These are phyloP conservation scores for Periglandula ipomoeae DNA, from an alignment of 2,329 filamentous ascomycete species.

Conservation along the genomic window DNA sequence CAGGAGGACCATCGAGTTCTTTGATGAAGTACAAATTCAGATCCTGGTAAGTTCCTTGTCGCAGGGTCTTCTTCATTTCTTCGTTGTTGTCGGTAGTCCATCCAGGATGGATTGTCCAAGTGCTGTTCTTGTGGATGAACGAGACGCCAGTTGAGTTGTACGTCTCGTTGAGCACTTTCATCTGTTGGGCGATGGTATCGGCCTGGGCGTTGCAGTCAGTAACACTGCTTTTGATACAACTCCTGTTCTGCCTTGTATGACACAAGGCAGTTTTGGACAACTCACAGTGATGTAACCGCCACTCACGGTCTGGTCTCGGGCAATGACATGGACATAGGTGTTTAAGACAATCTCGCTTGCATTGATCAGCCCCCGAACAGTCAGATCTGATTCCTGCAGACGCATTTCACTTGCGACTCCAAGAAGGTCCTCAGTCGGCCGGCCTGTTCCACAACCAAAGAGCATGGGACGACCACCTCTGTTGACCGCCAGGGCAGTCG, in stretches of 20 bases:
- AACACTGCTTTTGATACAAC: background rate
- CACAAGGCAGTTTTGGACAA: too few species aligned
- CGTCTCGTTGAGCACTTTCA: slow-evolving; percentile 33
- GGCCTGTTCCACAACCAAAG: slow-evolving; percentile 2
- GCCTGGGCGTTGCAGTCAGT: background rate
- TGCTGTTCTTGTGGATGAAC: slow-evolving; percentile 32
- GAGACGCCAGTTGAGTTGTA: slow-evolving; percentile 31
- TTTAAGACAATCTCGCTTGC: background rate
- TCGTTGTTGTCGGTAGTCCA: slow-evolving; percentile 33
- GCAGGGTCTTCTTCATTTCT: slow-evolving; percentile 33
- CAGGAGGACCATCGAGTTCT: slow-evolving; percentile 1
- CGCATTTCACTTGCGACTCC: background rate
- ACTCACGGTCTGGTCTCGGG: background rate
- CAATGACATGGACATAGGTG: slow-evolving; percentile 1
- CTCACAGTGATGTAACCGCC: slow-evolving; percentile 1
- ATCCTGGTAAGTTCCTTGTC: slow-evolving; percentile 28
- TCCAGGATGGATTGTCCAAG: slow-evolving; percentile 32
- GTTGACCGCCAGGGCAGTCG: background rate
- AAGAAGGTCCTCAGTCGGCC: background rate
- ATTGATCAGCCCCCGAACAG: background rate
- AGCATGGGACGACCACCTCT: background rate
- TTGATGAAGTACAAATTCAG: slow-evolving; percentile 37
- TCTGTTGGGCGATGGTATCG: slow-evolving; percentile 21
- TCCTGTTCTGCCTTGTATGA: background rate
- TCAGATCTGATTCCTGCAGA: background rate